Base-by-base conservation (phyloP, 129 eudicot genomes). In the Chrysanthemum seticuspe region DNA sequence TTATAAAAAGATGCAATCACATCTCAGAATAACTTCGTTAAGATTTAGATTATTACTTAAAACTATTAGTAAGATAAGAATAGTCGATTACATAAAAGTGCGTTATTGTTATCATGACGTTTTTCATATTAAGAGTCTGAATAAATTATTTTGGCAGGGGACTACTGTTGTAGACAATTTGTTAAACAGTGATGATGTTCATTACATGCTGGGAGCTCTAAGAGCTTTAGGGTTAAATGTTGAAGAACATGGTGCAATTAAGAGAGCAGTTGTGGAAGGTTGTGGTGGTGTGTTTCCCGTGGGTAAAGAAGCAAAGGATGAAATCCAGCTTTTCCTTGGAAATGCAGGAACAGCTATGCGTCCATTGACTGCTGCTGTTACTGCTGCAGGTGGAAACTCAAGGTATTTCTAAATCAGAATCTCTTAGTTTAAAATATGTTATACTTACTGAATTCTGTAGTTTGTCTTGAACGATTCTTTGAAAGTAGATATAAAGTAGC, bases 281-380 rank as follows among this genome's bases (percentile, higher is more conserved):
- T 90, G 86, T 72, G 95, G 96, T 67, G 98, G 98, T 73, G 68
- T 79, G 65, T 94, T 94, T 81, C 98, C 97, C 40, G 89, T 79
- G 51, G 90, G 96, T 79, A 71, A 50, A 78, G 88, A 83, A 57
- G 70, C 88, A 25, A 84, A 59, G 27, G 93, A 83, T 34, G 96
- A 94, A 80, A 81, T 90, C 71, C 81, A 90, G 69, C 98, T 94
- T 65, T 94, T 90, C 77, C 84, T 90, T 47, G 98, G 97, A 71
- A 94, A 94, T 86, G 98, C 97, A 49, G 98, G 98, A 69, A 90
- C 98, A 49, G 97, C 97, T n/a, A 94, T 94, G 98, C 92, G 96
- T 58, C 98, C 98, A 31, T 80, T 94, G 73, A 94, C 98, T 70
- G 98, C 98, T 75, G 97, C 96, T 2, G 97, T 94, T 77, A 79